Evolutionary conservation across 768 basidiomycete species (phyloP), one percentile per base, ranked within the genome.

Genomic region (Symmetrospora coprosmae): DNA sequence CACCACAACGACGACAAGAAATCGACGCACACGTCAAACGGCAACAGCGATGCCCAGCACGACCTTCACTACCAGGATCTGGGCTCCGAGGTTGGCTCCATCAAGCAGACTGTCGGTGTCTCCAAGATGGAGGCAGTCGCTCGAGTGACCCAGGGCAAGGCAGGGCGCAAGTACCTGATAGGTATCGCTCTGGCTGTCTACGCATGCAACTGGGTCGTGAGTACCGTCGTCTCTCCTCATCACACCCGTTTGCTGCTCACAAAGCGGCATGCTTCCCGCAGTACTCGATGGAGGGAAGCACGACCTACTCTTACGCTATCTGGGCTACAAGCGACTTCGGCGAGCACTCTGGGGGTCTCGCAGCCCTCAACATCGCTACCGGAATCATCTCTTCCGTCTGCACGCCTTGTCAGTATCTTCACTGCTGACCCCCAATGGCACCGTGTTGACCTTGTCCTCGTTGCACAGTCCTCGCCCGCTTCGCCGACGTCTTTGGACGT

Each of bases 301-400:
- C 61, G 31, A 64, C 66, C 1, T 39, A 25, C 17, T 39, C 46
- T 0, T 60, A 66, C 16, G 39, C 50, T 14, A 64, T 68, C 30
- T 72, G 67, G 40, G 71, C 72, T 13, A 72, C 71, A 0, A 70
- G 68, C 5, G 43, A 60, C 17, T 72, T 70, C 63, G 58, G 63
- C n/a, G 50, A 63, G 39, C 71, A 73, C 61, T 66, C 71, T 21
- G 37, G 65, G 9, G 65, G 67, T 2, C 47, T 73, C n/a, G 67
- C 67, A 2, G 69, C 70, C 4, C 69, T 72, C 28, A 52, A 47
- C 17, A 67, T 72, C 49, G 69, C 71, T 33, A 71, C 65, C 5
- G 31, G 45, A 14, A 66, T 73, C 45, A 68, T 72, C 45, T 63
- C 63, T 2, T 62, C 64, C 23, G 66, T 69, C 27, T 50, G 64